Evolutionary conservation across 2,329 filamentous ascomycete genomes (phyloP), one percentile per base, ranked within the genome.

Genomic region (Colletotrichum incanum): DNA sequence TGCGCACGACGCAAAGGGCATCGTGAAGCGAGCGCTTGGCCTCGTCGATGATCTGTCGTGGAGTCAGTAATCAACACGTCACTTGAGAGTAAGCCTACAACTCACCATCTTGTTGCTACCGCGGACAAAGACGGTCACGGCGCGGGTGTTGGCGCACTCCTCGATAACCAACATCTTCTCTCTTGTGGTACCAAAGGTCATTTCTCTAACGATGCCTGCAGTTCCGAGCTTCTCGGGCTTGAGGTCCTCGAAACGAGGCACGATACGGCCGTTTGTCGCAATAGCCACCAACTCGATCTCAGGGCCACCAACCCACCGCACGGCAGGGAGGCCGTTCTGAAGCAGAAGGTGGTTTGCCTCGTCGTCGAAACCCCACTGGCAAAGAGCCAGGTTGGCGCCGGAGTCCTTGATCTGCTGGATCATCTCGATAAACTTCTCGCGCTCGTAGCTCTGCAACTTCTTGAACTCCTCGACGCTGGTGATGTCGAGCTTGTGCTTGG

Each of bases 131-230:
- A 97, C 92, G 3, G 96, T 99, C 73, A 99, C 97, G 55, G 96
- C 96, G 78, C 96, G 89, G 71, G 94, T 98, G 86, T 99, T 99
- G 79, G 97, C 96, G 81, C 96, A 99, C 85, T 99, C 96, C 86
- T 99, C 97, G 78, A 99, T 99, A 69, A 99, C 94, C 78, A 99
- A 88, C 96, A 99, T 99, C 91, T 99, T 98, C 85, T 99, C 96
- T 80, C 96, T 91, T 54, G 96, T 99, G 1, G 96, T 99, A 78
- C 96, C 96, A 79, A 99, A 99, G 37, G 91, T 93, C 93, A 99
- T 95, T 84, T 99, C 95, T 75, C 95, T 90, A 71, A 99, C 96
- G 59, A 97, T 85, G 72, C 96, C 96, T 28, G 96, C 96, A 31
- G 86, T 92, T 74, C 96, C 96, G 56, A 99, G 91, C 88, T 99